Conservation (phyloP, 192 early-diverging fungal genomes). For the Linnemannia exigua region DNA sequence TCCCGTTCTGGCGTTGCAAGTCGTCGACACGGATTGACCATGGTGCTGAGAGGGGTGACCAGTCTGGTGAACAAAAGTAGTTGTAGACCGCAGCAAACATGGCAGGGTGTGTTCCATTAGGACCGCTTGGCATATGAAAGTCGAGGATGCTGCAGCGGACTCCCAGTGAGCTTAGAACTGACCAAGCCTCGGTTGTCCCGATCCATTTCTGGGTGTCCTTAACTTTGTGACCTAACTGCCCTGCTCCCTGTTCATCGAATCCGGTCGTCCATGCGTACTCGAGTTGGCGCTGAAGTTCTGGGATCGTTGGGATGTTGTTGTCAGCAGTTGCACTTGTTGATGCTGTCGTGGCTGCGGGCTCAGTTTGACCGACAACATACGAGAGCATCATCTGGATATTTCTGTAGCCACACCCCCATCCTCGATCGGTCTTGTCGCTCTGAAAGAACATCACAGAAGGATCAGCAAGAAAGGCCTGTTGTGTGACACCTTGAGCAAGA, state of each 20-base stretch:
- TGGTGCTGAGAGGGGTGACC: conserved; percentile 38
- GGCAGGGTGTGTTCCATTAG: conserved; percentile 65
- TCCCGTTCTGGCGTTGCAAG: background rate
- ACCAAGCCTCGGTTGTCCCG: conserved; percentile 78
- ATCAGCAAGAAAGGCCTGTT: conserved; percentile 42
- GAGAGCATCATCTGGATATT: conserved; percentile 79
- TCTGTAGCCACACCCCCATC: conserved; percentile 82
- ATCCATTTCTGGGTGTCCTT: conserved; percentile 77
- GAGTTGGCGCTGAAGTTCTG: conserved; percentile 32
- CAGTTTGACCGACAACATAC: conserved; percentile 50
- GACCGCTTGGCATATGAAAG: conserved; percentile 71
- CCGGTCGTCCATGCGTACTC: conserved; percentile 56
- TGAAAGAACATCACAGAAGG: conserved; percentile 24
- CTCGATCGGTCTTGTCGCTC: conserved; percentile 60
- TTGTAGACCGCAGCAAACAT: conserved; percentile 68
- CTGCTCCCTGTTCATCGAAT: conserved; percentile 70
- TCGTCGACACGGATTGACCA: background rate
- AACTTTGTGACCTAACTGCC: conserved; percentile 67
- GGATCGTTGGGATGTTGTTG: conserved; percentile 22
- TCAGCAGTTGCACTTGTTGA: background rate
- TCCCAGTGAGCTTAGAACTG: conserved; percentile 70
- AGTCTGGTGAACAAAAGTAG: conserved; percentile 64
- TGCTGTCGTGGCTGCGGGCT: background rate
- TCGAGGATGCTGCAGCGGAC: conserved; percentile 72
- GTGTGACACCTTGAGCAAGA: conserved; percentile 24